phyloP scores from a whole-genome alignment of 768 basidiomycete species.

The Kwoniella heveanensis region DNA sequence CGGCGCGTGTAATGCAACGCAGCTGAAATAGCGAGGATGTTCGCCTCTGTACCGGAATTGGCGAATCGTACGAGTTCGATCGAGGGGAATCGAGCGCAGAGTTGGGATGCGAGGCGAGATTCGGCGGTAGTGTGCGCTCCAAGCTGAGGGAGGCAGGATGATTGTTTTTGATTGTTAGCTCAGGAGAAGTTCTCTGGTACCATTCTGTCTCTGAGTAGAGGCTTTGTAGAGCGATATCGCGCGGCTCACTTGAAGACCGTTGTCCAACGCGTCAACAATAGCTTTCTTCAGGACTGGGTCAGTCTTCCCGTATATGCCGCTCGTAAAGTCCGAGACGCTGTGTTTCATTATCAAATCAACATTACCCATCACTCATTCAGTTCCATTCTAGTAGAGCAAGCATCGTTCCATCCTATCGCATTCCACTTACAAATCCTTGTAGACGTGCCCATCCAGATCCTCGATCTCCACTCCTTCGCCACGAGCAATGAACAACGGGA shows the following conservation, averaged over 20 bases:
- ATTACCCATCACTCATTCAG: too few relatives aligned
- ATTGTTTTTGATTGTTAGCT: too few relatives aligned
- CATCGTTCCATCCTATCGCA: too few relatives aligned
- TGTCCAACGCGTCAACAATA: constrained; percentile 25
- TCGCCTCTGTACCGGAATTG: constrained; percentile 38
- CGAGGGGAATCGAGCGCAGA: constrained; percentile 26
- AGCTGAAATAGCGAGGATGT: constrained; percentile 23
- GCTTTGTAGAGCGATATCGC: neutral
- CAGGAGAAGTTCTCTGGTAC: too few relatives aligned
- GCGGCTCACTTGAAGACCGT: constrained; percentile 27
- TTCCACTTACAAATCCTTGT: constrained; percentile 30
- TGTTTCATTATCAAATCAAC: neutral
- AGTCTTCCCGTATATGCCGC: constrained; percentile 33
- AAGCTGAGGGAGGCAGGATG: constrained; percentile 21
- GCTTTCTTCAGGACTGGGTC: constrained; percentile 26
- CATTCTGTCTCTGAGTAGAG: too few relatives aligned
- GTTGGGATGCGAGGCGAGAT: constrained; percentile 16
- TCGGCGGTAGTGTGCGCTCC: constrained; percentile 28
- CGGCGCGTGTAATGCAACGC: constrained; percentile 20
- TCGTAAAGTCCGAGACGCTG: constrained; percentile 26
- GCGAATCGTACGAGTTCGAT: constrained; percentile 30
- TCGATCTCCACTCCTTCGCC: constrained; percentile 20
- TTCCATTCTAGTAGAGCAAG: too few relatives aligned
- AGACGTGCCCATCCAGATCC: constrained; percentile 31
- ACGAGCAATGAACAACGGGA: constrained; percentile 24